Evolutionary conservation across 805 yeast genomes (phyloP).

Genomic region (Kluyveromyces siamensis): DNA sequence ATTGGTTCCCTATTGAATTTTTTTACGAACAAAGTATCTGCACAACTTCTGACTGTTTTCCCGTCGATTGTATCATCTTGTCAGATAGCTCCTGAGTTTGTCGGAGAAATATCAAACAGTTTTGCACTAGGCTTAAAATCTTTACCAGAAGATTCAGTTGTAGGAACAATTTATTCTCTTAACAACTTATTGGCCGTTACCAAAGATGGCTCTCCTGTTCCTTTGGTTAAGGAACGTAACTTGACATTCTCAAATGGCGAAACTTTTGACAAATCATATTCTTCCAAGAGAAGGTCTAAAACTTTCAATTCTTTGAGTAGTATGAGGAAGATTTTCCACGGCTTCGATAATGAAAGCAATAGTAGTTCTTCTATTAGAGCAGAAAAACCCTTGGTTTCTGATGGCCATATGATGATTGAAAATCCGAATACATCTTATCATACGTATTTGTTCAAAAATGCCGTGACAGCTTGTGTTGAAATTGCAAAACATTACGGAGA

Average conservation of each 20-base stretch:
- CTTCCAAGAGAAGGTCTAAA: not conserved
- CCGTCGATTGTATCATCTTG: constrained; percentile 52
- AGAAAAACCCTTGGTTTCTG: not conserved
- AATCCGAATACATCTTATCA: constrained; percentile 10
- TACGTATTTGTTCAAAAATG: constrained; percentile 44
- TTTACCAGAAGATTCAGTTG: constrained; percentile 71
- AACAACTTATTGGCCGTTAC: constrained; percentile 61
- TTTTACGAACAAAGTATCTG: constrained; percentile 26
- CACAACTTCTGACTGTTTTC: constrained; percentile 31
- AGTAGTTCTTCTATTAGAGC: not conserved
- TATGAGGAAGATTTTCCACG: not conserved
- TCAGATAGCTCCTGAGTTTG: constrained; percentile 37
- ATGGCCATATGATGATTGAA: not conserved
- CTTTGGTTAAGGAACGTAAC: constrained; percentile 28
- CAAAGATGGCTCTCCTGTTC: constrained; percentile 32
- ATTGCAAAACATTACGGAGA: constrained; percentile 61
- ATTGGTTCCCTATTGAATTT: constrained; percentile 47
- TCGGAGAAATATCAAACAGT: constrained; percentile 43
- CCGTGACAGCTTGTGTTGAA: constrained; percentile 57
- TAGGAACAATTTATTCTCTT: constrained; percentile 76
- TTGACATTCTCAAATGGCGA: constrained; percentile 17
- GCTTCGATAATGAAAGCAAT: not conserved
- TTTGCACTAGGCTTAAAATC: constrained; percentile 61
- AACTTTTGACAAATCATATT: constrained; percentile 5
- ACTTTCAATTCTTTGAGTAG: not conserved